phyloP scores from a whole-genome alignment of 306 rosid species.

The Luffa acutangula region DNA sequence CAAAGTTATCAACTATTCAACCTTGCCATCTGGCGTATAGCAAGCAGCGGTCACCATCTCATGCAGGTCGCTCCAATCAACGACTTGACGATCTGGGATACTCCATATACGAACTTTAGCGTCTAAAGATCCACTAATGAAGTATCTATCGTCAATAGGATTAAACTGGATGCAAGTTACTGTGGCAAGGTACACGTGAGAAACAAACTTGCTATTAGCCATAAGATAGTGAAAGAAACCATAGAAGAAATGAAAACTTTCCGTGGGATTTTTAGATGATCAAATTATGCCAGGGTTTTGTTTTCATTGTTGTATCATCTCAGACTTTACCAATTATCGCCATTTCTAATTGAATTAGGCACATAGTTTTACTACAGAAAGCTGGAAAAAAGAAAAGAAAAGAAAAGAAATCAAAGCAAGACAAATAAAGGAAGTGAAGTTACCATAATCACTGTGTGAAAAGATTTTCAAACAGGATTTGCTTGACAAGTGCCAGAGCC shows the following conservation, averaged over 20 bases:
- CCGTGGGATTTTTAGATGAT: neutral
- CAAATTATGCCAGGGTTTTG: neutral
- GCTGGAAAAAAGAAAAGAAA: neutral
- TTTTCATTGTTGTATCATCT: neutral
- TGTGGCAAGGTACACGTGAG: conserved; percentile 44
- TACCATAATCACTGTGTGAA: conserved; percentile 93
- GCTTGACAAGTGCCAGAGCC: conserved; percentile 88
- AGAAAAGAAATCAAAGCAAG: neutral
- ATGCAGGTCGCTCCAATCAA: conserved; percentile 91
- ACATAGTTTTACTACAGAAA: neutral
- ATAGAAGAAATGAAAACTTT: neutral
- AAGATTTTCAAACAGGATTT: conserved; percentile 74
- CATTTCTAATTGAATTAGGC: neutral
- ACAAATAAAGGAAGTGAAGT: conserved; percentile 20
- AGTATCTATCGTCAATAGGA: conserved; percentile 93
- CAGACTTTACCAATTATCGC: neutral
- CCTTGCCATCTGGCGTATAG: conserved; percentile 99
- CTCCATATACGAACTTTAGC: conserved; percentile 99
- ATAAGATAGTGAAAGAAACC: conserved; percentile 7
- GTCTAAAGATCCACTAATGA: conserved; percentile 98
- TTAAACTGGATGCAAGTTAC: conserved; percentile 99
- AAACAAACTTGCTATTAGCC: conserved; percentile 28
- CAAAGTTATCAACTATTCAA: conserved; percentile 27
- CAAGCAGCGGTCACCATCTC: conserved; percentile 99
- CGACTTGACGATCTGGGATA: conserved; percentile 84